Evolutionary conservation across 345 rosid species (phyloP).

Genomic region (Eutrema heterophyllum): DNA sequence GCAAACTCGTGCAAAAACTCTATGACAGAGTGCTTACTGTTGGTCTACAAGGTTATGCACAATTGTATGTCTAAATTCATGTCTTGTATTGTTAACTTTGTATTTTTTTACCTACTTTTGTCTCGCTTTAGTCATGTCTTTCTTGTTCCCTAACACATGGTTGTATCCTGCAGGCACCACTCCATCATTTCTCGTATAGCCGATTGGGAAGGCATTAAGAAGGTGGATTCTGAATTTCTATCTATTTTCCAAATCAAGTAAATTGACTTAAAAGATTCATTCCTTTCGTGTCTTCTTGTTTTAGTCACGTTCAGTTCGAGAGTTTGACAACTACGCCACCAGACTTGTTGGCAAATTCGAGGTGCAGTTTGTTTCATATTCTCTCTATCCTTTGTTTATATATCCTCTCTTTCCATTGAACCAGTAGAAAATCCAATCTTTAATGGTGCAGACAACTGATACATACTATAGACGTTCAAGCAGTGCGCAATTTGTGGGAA

Average conservation of each 20-base stretch:
- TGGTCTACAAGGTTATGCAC: conserved; percentile 92
- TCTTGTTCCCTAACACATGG: neutral
- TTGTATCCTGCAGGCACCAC: conserved; percentile 57
- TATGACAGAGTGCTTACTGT: conserved; percentile 83
- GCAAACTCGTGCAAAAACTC: conserved; percentile 57
- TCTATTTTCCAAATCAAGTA: neutral
- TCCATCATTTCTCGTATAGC: conserved; percentile 76
- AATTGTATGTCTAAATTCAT: conserved; percentile 51
- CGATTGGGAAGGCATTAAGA: conserved; percentile 91
- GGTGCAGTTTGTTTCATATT: conserved; percentile 36
- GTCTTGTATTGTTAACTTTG: conserved; percentile 5
- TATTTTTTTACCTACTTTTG: neutral
- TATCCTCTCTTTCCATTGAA: neutral
- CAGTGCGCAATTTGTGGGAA: conserved; percentile 56
- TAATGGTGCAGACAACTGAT: conserved; percentile 70
- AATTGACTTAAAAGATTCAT: neutral
- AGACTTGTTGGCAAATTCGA: conserved; percentile 84
- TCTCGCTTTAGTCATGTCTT: neutral
- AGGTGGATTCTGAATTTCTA: conserved; percentile 38
- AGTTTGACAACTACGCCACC: conserved; percentile 76
- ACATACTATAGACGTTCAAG: conserved; percentile 80
- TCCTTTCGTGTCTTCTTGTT: conserved; percentile 10
- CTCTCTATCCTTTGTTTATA: neutral
- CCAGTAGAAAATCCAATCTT: neutral
- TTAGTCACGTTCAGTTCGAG: conserved; percentile 82